Conservation (phyloP, 495 filamentous ascomycete genomes). For the Hypoxylon crocopeplum region DNA sequence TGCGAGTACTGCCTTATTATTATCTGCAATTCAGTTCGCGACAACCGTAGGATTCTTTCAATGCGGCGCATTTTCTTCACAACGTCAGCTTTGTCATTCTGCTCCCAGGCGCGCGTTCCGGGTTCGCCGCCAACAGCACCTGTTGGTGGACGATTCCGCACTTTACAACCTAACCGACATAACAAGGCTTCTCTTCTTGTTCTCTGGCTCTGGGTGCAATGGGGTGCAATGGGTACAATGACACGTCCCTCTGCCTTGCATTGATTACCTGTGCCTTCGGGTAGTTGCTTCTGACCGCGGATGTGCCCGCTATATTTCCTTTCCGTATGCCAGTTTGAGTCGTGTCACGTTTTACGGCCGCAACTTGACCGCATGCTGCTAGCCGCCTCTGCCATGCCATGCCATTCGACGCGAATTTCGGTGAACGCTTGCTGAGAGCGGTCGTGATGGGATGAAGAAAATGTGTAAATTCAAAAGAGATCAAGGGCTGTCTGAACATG, state of each 20-base stretch:
- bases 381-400: conserved; percentile 30
- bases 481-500: conserved; percentile 29
- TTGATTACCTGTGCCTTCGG: conserved; percentile 34
- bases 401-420: conserved; percentile 33
- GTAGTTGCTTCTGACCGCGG: conserved; percentile 37
- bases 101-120: neutral
- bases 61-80: conserved; percentile 25
- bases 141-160: conserved; percentile 26
- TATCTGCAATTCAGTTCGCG: conserved; percentile 20
- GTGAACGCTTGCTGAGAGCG: conserved; percentile 17
- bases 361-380: conserved; percentile 32
- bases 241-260: conserved; percentile 32
- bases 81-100: conserved; percentile 24
- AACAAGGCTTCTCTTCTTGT: conserved; percentile 16
- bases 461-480: conserved; percentile 1
- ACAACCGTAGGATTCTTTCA: conserved; percentile 28
- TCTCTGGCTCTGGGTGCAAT: neutral
- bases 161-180: conserved; percentile 31
- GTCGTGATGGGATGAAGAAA: neutral
- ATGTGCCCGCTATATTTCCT: conserved; percentile 30
- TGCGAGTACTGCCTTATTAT: conserved; percentile 29
- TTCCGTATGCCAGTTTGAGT: conserved; percentile 32
- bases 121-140: conserved; percentile 18
- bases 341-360: conserved; percentile 36
- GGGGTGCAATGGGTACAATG: conserved; percentile 2